Evolutionary conservation across 495 filamentous ascomycete genomes (phyloP), one percentile per base, ranked within the genome.

Genomic region (Annulohypoxylon stygium): DNA sequence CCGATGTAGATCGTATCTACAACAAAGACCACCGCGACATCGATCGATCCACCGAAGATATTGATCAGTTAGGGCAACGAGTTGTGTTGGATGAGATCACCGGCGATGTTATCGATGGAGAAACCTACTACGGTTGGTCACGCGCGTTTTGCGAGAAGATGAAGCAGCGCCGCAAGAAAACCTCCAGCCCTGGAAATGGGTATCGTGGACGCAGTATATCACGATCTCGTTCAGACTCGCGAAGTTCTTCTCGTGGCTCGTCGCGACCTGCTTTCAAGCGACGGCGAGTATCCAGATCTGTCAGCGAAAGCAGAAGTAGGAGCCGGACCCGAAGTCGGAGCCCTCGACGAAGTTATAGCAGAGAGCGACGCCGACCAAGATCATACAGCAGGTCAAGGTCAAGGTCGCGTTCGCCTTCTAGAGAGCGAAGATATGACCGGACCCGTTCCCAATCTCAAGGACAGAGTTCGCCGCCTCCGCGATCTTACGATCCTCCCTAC

Each of bases 51-150:
- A 47, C 73, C 1, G 77, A 78, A 30, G 92, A 95, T 60, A 83
- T 94, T 18, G 90, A 94, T 74, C 88, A 90, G 65, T 83, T 97
- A 30, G 94, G 94, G 16, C 91, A 95, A 77, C 78, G 83, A 7
- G 80, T 94, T 9, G 76, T 90, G 10, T 78, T 86, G 1, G 89
- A 92, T 64, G 86, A 88, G 67, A 84, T 86, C 9, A 88, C 86
- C 1, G 90, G 89, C 0, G 88, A 92, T 11, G 79, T 90, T 18
- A 71, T 85, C 10, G 82, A 81, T 16, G 89, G 90, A 7, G 90
- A 95, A 36, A 90, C 89, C 7, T 97, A 97, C 75, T 96, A 96
- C 76, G 94, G 93, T 41, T 97, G 94, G 94, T 94, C 92, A 12
- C 88, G 86, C 50, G 80, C 83, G 7, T 97, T 97, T 71, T 97